Conservation (phyloP, 2,329 filamentous ascomycete genomes). For the Pleochaeta shiraiana region DNA sequence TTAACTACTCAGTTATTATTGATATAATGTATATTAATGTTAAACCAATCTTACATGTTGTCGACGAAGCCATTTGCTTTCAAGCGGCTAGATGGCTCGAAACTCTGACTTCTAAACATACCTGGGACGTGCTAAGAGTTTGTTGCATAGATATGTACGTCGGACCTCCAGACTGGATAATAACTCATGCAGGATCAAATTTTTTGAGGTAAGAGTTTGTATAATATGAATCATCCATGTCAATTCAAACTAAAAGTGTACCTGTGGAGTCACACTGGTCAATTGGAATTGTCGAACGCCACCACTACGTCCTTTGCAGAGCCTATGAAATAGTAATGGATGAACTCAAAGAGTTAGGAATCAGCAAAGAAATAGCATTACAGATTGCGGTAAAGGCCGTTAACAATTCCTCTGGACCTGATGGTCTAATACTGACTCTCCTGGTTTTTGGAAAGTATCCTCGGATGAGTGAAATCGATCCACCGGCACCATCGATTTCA, state of each 20-base stretch:
- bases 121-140: slow-evolving; percentile 1
- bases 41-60: slow-evolving; percentile 4
- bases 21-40: slow-evolving; percentile 5
- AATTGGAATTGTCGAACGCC: neutral
- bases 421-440: neutral
- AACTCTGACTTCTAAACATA: neutral
- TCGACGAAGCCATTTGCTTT: slow-evolving; percentile 1
- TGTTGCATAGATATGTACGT: neutral
- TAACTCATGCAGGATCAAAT: neutral
- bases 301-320: neutral
- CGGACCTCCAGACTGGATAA: neutral
- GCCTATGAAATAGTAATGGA: neutral
- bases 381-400: slow-evolving; percentile 2
- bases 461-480: neutral
- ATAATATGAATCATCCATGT: neutral
- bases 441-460: neutral
- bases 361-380: neutral
- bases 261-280: slow-evolving; percentile 1
- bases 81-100: slow-evolving; percentile 4
- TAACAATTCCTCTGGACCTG: neutral
- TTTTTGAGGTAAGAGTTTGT: neutral
- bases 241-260: neutral
- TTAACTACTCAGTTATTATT: slow-evolving; percentile 2
- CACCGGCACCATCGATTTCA: neutral
- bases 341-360: neutral